A percentile compares a stretch with the other conserved stretches of the same genome.
Conservation (phyloP, 1,139 yeast genomes). For the Meyerozyma sp. region DNA sequence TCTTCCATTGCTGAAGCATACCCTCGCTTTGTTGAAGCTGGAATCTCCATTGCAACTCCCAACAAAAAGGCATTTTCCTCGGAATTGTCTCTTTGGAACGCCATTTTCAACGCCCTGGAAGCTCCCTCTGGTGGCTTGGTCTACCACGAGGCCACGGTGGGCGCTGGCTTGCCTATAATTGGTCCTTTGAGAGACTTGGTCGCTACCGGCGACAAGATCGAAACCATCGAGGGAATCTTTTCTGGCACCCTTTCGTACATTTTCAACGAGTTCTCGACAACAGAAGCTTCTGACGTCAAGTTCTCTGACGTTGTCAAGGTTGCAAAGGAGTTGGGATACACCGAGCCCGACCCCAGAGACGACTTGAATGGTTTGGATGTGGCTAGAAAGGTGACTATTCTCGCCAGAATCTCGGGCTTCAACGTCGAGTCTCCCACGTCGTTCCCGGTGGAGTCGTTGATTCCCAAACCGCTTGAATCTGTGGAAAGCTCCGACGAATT, state of each 20-base stretch:
- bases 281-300: slow-evolving; percentile 51
- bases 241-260: slow-evolving; percentile 96
- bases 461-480: slow-evolving; percentile 80
- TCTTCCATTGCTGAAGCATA: slow-evolving; percentile 70
- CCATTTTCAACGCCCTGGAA: slow-evolving; percentile 54
- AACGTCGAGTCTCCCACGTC: slow-evolving; percentile 85
- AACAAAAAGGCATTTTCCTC: slow-evolving; percentile 97
- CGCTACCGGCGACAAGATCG: slow-evolving; percentile 87
- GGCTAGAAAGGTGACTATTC: slow-evolving; percentile 94
- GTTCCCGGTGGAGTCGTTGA: slow-evolving; percentile 92
- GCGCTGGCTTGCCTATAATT: slow-evolving; percentile 95
- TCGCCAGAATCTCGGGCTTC: slow-evolving; percentile 88
- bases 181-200: slow-evolving; percentile 84
- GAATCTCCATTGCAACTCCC: slow-evolving; percentile 94
- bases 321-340: slow-evolving; percentile 90
- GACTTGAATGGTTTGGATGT: slow-evolving; percentile 97
- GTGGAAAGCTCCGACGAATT: slow-evolving; percentile 73
- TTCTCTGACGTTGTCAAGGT: slow-evolving; percentile 86
- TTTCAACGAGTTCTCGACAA: slow-evolving; percentile 85
- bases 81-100: slow-evolving; percentile 67
- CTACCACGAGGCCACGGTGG: slow-evolving; percentile 98
- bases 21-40: slow-evolving; percentile 65
- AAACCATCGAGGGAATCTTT: slow-evolving; percentile 90
- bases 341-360: slow-evolving; percentile 99
- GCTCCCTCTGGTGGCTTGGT: slow-evolving; percentile 67